Evolutionary conservation across 805 yeast genomes (phyloP), one percentile per base, ranked within the genome.

Genomic region (Spathaspora girioi): DNA sequence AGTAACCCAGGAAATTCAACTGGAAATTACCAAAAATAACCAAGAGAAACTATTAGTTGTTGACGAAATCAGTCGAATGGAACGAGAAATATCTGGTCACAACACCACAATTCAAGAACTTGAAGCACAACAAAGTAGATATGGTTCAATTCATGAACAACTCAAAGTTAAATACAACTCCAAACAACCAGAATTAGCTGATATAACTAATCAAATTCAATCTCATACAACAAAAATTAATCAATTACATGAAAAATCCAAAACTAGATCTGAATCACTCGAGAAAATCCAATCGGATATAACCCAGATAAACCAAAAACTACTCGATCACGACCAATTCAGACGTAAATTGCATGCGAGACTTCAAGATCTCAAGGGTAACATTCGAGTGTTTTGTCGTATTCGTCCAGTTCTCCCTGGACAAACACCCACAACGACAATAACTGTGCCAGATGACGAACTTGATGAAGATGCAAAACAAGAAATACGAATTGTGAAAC

Each of bases 361-460:
- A 54, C 70, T 93, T 5, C 97, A 91, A 65, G 96, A 89, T 53
- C 66, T 93, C 38, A 88, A 91, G 66, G 98, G 99, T 1, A 94
- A 90, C 60, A 91, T 94, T 32, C 71, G 98, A 45, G 97, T 93
- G 0, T 89, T 86, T 59, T 93, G 97, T 63, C 76, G 99, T 38
- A 76, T 93, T 5, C 76, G 96, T 50, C 97, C 97, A 9, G 42
- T 56, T 3, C 26, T 7, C 11, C 15, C 20, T 3, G 52, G 50
- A 9, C 60, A 54, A 14, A 20, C 51, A 2, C 41, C 54, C 15
- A 23, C 26, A 3, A 54, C 64, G 1, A 12, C 42, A 3, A 55
- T 66, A 7, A 56, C 58, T 10, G 51, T 60, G n/a, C 59, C 58
- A 2, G 62, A 55, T 29, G 67, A 60, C 29, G 68, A 64, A 14